Percentiles rank a stretch among this genome's conserved stretches.
Conservation (phyloP, 768 basidiomycete genomes). For the Saitozyma podzolica region DNA sequence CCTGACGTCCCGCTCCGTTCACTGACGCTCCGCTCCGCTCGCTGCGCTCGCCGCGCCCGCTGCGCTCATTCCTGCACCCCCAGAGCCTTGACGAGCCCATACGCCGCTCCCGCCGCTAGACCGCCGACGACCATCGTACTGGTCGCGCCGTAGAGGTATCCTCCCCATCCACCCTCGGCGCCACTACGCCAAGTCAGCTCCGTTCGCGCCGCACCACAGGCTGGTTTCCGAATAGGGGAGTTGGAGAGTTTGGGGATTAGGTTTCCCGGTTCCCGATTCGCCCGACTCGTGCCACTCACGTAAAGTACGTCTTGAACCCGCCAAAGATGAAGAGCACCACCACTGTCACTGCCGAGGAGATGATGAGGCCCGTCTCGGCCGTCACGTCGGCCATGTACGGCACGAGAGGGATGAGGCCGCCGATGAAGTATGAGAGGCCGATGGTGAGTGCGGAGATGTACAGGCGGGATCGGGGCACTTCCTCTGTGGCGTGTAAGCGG, state of each 20-base stretch:
- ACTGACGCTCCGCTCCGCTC: no score
- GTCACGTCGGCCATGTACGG: constrained; percentile 85
- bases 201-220: no score
- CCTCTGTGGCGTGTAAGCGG: constrained; percentile 60
- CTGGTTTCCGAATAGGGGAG: no score
- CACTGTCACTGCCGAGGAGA: constrained; percentile 73
- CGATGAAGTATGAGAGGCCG: constrained; percentile 88
- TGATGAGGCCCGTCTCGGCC: constrained; percentile 60
- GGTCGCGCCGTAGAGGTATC: constrained; percentile 83
- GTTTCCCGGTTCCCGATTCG: no score
- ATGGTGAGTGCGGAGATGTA: constrained; percentile 93
- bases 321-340: constrained; percentile 86
- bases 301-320: constrained; percentile 81
- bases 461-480: constrained; percentile 77
- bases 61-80: constrained; percentile 48
- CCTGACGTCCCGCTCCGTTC: no score
- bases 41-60: no score
- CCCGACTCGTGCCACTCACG: no score
- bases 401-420: constrained; percentile 86
- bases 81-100: constrained; percentile 61
- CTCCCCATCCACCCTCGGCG: constrained; percentile 60
- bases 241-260: no score
- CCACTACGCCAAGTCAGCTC: constrained; percentile 27
- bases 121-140: constrained; percentile 88
- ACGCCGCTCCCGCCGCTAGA: constrained; percentile 76